Base-by-base conservation (phyloP, 495 filamentous ascomycete genomes). In the Trichoderma erinaceum region DNA sequence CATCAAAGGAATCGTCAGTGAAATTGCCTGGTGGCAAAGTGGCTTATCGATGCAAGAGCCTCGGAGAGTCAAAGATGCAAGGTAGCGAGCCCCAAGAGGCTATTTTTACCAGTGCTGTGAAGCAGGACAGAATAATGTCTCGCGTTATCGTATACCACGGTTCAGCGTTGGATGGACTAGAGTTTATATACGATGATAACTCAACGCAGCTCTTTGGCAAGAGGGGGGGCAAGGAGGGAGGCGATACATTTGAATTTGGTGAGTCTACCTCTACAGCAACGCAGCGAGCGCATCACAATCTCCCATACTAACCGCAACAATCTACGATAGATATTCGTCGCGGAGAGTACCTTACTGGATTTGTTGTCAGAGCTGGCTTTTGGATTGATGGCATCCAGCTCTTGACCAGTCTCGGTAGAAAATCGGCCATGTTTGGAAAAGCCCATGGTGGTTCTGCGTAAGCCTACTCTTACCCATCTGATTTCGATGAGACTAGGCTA, bases 351-450 rank as follows among this genome's bases (percentile, higher is more conserved):
- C 78, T 99, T 15, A 85, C 92, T 66, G 95, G 95, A 15, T 99
- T 99, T 76, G 88, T 89, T 72, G 80, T 97, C 66, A 83, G 93
- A 69, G 86, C 91, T 52, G 92, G 92, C 13, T 78, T 85, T 44
- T 95, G 92, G 90, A 90, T 97, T 69, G 93, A 97, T 76, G 95
- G 87, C 16, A 86, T 99, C 66, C 92, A 97, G 74, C 89, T 99
- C 68, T 76, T 97, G 73, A 97, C 95, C 10, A 97, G 89, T 73
- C 78, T 90, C 38, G 94, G 93, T 41, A 84, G 95, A 69, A 90
- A 88, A 75, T 97, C 94, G 5, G 87, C 89, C 56, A 74, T 96
- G 50, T 97, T 86, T 82, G 95, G 95, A 18, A 97, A 97, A 73
- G 76, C 88, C 13, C 78, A 80, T 68, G 93, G 93, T 63, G 94